A percentile compares a stretch with the other conserved stretches of the same genome.
Evolutionary conservation across 768 basidiomycete species (phyloP).

Genomic region (Ephemerocybe angulata): DNA sequence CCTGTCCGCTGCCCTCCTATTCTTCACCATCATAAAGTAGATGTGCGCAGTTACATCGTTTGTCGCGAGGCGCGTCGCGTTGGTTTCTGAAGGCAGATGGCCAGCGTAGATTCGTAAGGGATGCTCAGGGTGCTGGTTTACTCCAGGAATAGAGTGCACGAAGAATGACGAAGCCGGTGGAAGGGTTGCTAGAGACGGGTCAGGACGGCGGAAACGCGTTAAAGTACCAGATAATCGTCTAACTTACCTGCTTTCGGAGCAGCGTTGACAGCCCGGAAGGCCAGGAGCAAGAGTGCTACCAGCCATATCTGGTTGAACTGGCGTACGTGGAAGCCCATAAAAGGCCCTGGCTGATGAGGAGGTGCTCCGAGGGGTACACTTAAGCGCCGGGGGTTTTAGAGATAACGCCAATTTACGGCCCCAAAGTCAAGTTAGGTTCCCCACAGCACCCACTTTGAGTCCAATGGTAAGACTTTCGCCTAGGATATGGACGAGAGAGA

Average conservation of each 20-base stretch:
- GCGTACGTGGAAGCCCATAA: too few species aligned
- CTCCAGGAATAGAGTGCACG: constrained; percentile 69
- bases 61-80: constrained; percentile 41
- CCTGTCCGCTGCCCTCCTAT: constrained; percentile 80
- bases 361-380: too few species aligned
- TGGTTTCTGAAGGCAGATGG: constrained; percentile 77
- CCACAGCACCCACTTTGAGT: too few species aligned
- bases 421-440: too few species aligned
- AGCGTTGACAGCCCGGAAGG: neutral
- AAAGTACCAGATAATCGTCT: neutral
- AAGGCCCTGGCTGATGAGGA: too few species aligned
- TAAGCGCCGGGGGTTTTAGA: too few species aligned
- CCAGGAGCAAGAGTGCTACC: neutral
- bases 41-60: constrained; percentile 74
- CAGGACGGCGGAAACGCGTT: neutral
- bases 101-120: constrained; percentile 83
- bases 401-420: too few species aligned
- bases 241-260: neutral
- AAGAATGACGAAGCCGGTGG: constrained; percentile 85
- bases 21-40: constrained; percentile 88
- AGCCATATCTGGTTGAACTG: neutral
- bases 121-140: constrained; percentile 64
- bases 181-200: neutral
- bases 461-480: too few species aligned
- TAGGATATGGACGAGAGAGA: too few species aligned